Evolutionary conservation across 495 filamentous ascomycete genomes (phyloP), one percentile per base, ranked within the genome.

Genomic region (Penicillium silybi): DNA sequence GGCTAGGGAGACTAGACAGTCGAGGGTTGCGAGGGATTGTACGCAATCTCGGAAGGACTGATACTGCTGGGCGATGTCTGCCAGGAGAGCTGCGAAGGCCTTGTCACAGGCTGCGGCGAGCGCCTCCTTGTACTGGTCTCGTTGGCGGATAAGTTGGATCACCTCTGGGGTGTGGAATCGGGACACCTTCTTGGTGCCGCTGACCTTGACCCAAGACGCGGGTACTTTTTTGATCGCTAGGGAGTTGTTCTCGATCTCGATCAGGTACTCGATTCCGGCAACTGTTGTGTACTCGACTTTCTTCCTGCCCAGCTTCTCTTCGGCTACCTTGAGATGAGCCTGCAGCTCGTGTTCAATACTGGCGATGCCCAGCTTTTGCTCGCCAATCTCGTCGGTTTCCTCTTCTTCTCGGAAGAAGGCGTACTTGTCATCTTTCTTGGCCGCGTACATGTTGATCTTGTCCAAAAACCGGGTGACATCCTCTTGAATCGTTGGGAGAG

Each of bases 151-250:
- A 44, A 96, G 75, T 41, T 80, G 78, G 26, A 90, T 78, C 18
- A 97, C 91, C 53, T 92, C 84, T 7, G 95, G 95, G 0, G 95
- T 92, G 72, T 99, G 95, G 70, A 96, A 99, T 45, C 93, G 85
- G 3, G 88, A 92, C 9, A 93, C 70, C 53, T 88, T 91, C 69
- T 97, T 97, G 4, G 95, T 99, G 48, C 90, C 92, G 53, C 83
- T 92, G 57, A 96, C 88, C 70, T 97, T 97, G 34, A 79, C 75
- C 93, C 93, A 99, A 4, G 86, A 92, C 41, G 93, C 92, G 7
- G 93, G 93, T 9, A 99, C 88, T 37, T 85, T 80, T 61, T 88
- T 92, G 44, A 96, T 72, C 40, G 87, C 78, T 0, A 78, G 57
- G 17, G 76, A 79, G 10, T 64, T 79, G 64, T 96, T 97, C 46